Conservation (phyloP, 1,284 basidiomycete species). For the Leccinum cinnamomeum region DNA sequence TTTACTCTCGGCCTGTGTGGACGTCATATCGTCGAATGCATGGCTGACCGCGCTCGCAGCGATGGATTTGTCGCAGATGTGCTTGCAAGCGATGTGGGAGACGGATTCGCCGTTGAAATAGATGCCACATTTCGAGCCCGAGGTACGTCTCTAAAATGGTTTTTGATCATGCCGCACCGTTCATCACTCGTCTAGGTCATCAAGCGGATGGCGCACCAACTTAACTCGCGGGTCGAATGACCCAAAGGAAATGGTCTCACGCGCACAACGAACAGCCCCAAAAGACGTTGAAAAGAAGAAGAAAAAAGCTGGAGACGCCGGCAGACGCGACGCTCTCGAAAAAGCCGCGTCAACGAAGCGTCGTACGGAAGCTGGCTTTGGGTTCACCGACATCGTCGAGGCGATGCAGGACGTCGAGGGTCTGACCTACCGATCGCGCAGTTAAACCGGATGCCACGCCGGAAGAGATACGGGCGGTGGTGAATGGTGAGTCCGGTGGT, state of each 20-base stretch:
- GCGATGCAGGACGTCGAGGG: too few species aligned
- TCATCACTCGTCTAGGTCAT: conserved; percentile 54
- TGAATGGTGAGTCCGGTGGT: too few species aligned
- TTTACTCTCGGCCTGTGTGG: conserved; percentile 89
- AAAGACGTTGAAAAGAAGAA: conserved; percentile 97
- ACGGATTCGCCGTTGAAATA: conserved; percentile 93
- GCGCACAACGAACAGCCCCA: conserved; percentile 79
- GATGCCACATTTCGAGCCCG: conserved; percentile 92
- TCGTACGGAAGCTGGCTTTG: conserved; percentile 35
- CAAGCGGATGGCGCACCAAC: conserved; percentile 90
- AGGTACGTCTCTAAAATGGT: conserved; percentile 44
- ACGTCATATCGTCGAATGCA: conserved; percentile 93
- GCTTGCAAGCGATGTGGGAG: conserved; percentile 98
- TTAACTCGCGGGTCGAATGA: conserved; percentile 91
- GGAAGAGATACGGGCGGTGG: too few species aligned
- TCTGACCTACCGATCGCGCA: too few species aligned
- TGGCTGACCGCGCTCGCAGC: conserved; percentile 94
- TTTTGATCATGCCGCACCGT: not conserved
- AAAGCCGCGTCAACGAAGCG: conserved; percentile 55
- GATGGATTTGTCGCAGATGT: conserved; percentile 99
- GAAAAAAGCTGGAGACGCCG: conserved; percentile 60
- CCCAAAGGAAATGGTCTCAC: conserved; percentile 91
- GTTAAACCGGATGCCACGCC: too few species aligned
- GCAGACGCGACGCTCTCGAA: conserved; percentile 54
- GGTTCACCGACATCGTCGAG: too few species aligned